Percentiles rank a stretch among this genome's conserved stretches.
These are phyloP conservation scores for Hypomontagnella monticulosa DNA, from an alignment of 495 filamentous ascomycete species.

Conservation along the genomic window DNA sequence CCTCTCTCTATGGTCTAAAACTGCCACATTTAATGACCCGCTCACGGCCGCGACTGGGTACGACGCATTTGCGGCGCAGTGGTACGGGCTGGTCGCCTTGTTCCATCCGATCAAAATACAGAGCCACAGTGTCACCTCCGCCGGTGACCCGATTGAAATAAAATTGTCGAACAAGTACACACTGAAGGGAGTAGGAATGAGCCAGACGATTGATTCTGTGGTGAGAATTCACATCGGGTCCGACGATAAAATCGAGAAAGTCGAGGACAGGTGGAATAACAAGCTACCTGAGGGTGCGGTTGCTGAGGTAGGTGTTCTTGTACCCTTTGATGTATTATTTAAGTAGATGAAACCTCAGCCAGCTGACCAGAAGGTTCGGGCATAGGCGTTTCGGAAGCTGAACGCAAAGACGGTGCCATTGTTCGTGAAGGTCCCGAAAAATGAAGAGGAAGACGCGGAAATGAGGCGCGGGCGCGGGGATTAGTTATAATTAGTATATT, in stretches of 20 bases:
- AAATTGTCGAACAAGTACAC: conserved; percentile 62
- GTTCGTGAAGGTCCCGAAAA: conserved; percentile 66
- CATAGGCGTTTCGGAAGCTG: conserved; percentile 64
- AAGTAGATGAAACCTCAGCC: no score
- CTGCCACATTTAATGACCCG: conserved; percentile 61
- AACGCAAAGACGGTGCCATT: conserved; percentile 65
- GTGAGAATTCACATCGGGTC: conserved; percentile 57
- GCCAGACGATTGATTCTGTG: conserved; percentile 61
- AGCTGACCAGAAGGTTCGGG: no score
- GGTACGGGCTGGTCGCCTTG: conserved; percentile 50
- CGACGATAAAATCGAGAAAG: conserved; percentile 59
- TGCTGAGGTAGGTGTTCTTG: conserved; percentile 55
- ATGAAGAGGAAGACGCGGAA: conserved; percentile 61
- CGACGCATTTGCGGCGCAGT: conserved; percentile 62
- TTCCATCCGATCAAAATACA: conserved; percentile 53
- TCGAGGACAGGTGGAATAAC: conserved; percentile 68
- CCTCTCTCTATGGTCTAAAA: conserved; percentile 60
- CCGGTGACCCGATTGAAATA: conserved; percentile 65
- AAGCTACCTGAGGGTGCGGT: conserved; percentile 59
- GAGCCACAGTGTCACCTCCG: conserved; percentile 58
- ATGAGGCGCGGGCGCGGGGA: conserved; percentile 37
- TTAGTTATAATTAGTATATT: not conserved
- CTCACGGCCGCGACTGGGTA: conserved; percentile 62
- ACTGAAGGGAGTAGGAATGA: conserved; percentile 61
- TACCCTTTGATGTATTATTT: not conserved